A percentile compares a stretch with the other conserved stretches of the same genome.
These are phyloP conservation scores for Leptomonas pyrrhocoris DNA, from an alignment of 208 protist genomes.

Conservation along the genomic window DNA sequence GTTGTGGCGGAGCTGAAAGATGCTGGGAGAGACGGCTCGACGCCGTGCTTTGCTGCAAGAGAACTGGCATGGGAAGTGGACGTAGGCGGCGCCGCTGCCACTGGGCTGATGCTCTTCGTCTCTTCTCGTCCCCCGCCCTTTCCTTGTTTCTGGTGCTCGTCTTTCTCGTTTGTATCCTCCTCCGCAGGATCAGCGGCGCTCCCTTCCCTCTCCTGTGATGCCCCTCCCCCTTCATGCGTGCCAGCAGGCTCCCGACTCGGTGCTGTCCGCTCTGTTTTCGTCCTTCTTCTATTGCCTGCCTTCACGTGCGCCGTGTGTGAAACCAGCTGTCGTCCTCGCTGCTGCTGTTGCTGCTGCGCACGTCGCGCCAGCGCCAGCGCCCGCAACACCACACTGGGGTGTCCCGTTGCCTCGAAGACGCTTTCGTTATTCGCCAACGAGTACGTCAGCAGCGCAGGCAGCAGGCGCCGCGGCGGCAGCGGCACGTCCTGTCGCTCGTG, in stretches of 20 bases:
- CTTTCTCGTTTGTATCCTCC: too few relatives aligned
- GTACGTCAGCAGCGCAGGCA: slow-evolving; percentile 46
- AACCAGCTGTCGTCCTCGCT: not conserved
- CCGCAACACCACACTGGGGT: slow-evolving; percentile 17
- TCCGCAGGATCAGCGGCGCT: too few relatives aligned
- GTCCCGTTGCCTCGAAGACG: slow-evolving; percentile 26
- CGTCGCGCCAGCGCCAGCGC: slow-evolving; percentile 6
- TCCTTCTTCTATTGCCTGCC: too few relatives aligned
- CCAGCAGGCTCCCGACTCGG: too few relatives aligned
- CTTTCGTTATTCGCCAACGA: slow-evolving; percentile 25
- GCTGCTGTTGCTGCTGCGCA: slow-evolving; percentile 13
- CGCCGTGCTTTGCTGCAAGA: not conserved
- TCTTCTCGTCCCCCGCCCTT: not conserved
- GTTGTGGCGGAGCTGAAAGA: not conserved
- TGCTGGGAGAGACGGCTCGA: not conserved
- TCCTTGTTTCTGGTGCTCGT: too few relatives aligned
- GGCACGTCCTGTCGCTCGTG: slow-evolving; percentile 10
- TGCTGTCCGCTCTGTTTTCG: too few relatives aligned
- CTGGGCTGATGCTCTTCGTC: not conserved
- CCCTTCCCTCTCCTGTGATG: too few relatives aligned
- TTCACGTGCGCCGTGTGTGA: too few relatives aligned
- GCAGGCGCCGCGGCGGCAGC: slow-evolving; percentile 21
- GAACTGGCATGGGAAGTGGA: not conserved
- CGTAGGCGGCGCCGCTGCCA: too few relatives aligned
- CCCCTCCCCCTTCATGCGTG: too few relatives aligned